These are phyloP conservation scores for Chionographis japonica DNA, from an alignment of 106 monocot genomes.

Conservation along the genomic window DNA sequence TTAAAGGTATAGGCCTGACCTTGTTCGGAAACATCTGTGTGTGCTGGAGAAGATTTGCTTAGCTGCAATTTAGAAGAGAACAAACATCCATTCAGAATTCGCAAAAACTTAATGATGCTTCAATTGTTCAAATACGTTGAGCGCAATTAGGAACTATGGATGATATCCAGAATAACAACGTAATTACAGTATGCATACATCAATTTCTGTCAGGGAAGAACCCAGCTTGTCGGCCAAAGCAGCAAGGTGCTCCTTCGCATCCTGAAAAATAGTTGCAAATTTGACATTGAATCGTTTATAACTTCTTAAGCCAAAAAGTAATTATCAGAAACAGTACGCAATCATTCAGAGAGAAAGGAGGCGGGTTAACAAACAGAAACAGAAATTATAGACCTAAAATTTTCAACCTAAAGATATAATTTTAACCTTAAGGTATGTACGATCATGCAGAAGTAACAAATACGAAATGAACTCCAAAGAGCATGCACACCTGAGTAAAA, in stretches of 20 bases:
- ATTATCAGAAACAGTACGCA: neutral
- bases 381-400: neutral
- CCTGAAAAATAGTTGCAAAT: slow-evolving; percentile 27
- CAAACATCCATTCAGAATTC: neutral
- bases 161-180: neutral
- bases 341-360: too few relatives aligned
- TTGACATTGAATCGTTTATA: neutral
- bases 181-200: slow-evolving; percentile 35
- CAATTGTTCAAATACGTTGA: neutral
- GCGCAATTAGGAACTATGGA: neutral
- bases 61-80: slow-evolving; percentile 44
- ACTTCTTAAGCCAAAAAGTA: neutral
- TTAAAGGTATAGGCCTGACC: slow-evolving; percentile 25
- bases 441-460: too few relatives aligned
- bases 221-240: slow-evolving; percentile 77
- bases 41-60: slow-evolving; percentile 67
- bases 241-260: slow-evolving; percentile 83
- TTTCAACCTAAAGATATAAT: too few relatives aligned
- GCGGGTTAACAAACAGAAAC: neutral
- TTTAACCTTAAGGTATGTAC: too few relatives aligned
- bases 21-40: slow-evolving; percentile 74
- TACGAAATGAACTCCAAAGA: too few relatives aligned
- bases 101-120: neutral
- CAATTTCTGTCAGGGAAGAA: slow-evolving; percentile 82
- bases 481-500: too few relatives aligned